Percentiles rank a stretch among this genome's conserved stretches.
Conservation (phyloP, 192 early-diverging fungal species). For the Coemansia sp. region DNA sequence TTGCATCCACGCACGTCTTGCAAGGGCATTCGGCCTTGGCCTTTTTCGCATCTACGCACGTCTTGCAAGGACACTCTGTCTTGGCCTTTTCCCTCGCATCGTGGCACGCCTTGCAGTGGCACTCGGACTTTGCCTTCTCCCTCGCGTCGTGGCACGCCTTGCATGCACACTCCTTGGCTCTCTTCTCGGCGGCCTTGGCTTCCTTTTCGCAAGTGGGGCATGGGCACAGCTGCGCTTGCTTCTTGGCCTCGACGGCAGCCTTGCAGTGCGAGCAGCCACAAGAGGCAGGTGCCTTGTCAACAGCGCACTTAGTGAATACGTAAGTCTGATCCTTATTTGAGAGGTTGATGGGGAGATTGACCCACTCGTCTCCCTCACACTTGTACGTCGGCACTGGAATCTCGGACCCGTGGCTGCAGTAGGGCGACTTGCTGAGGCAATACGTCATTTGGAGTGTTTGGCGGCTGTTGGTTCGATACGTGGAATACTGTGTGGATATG, state of each 20-base stretch:
- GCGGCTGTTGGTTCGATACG: not conserved
- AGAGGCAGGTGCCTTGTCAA: slow-evolving; percentile 33
- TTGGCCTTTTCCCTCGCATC: slow-evolving; percentile 19
- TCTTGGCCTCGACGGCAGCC: slow-evolving; percentile 31
- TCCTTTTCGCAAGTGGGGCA: slow-evolving; percentile 38
- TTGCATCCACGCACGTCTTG: not conserved
- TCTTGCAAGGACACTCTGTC: slow-evolving; percentile 30
- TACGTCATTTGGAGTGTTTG: slow-evolving; percentile 31
- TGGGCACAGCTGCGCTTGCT: slow-evolving; percentile 34
- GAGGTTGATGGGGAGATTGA: slow-evolving; percentile 54
- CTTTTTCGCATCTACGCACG: slow-evolving; percentile 17
- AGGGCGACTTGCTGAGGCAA: slow-evolving; percentile 52
- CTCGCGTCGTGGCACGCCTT: slow-evolving; percentile 31
- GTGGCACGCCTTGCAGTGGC: slow-evolving; percentile 31
- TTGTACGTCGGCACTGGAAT: slow-evolving; percentile 51
- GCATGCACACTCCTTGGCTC: slow-evolving; percentile 43
- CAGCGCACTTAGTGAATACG: slow-evolving; percentile 43
- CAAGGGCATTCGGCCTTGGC: slow-evolving; percentile 16
- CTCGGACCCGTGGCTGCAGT: slow-evolving; percentile 37
- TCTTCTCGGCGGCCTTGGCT: slow-evolving; percentile 38
- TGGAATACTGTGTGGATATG: not conserved
- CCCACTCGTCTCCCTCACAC: slow-evolving; percentile 55
- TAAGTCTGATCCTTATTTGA: slow-evolving; percentile 51
- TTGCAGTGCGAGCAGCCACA: slow-evolving; percentile 44
- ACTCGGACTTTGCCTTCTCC: slow-evolving; percentile 22